Base-by-base conservation (phyloP, 768 basidiomycete species). In the Chiua virens region DNA sequence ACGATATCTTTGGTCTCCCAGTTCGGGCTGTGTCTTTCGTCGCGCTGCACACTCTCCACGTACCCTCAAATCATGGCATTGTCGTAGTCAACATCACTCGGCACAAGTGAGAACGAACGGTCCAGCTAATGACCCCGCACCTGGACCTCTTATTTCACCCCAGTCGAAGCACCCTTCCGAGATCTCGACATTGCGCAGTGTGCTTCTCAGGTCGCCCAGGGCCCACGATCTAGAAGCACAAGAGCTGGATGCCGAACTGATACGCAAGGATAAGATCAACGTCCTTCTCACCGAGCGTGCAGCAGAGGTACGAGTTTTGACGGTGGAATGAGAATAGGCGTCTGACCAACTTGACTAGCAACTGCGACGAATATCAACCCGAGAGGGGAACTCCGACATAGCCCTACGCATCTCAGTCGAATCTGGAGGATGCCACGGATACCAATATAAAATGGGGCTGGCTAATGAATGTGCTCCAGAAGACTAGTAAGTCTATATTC, bases 401-500 rank as follows among this genome's bases (percentile, higher is more conserved):
- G 89, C 86, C 3, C 74, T 97, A 30, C 75, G 94, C 55, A 78
- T 98, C 54, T 75, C 83, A 1, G 92, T 98, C n/a, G 93, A 97
- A 62, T 89, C 87, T 17, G 95, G 95, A 14, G 95, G 95, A 22
- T 98, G 95, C 62, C 94, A 98, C 67, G 95, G 95, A 36, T 97
- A 97, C 69, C 92, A 97, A 62, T 96, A 97, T 71, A 94, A 89
- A 60, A 83, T 97, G 81, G 85, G 87, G 50, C 77, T 97, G 8
- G 86, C 88, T 5, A 79, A 75, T 39, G 70, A 73, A 46, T 73
- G 75, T 10, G 73, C 77, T 34, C 75, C 76, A 6, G 92, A 92
- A 57, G 92, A 96, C 70, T 96, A 93, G 93, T 94, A 65, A 69
- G 90, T 74, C 20, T 6, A 15, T 4, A 10, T 42, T 18, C 7